Percentiles rank a stretch among this genome's conserved stretches.
Evolutionary conservation across 306 rosid species (phyloP).

Genomic region (Prunus fruticosa): DNA sequence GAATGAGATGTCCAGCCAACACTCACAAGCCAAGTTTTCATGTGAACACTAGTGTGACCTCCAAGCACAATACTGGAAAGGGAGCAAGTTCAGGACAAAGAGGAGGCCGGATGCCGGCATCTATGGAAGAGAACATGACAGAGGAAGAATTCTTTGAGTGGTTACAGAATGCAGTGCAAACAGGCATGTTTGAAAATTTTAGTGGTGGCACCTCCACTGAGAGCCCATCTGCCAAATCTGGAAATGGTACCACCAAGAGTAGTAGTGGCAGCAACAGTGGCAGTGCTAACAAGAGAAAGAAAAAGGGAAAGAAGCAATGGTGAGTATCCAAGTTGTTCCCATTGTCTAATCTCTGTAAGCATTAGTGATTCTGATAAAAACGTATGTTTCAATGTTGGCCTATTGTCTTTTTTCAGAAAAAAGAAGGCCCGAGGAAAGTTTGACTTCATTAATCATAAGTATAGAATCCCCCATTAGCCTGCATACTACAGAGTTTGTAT

Average conservation of each 20-base stretch:
- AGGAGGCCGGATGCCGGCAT: slow-evolving; percentile 61
- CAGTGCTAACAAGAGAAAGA: slow-evolving; percentile 68
- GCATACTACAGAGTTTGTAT: slow-evolving; percentile 24
- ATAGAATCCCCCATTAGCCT: slow-evolving; percentile 8
- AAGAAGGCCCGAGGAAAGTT: slow-evolving; percentile 33
- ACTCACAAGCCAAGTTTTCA: slow-evolving; percentile 96
- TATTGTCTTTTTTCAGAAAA: slow-evolving; percentile 17
- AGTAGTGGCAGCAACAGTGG: slow-evolving; percentile 32
- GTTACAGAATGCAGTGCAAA: slow-evolving; percentile 77
- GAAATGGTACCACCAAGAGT: slow-evolving; percentile 34
- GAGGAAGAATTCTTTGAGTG: slow-evolving; percentile 94
- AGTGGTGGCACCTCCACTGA: slow-evolving; percentile 45
- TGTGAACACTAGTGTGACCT: slow-evolving; percentile 76
- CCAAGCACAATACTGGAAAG: slow-evolving; percentile 65
- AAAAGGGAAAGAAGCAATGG: slow-evolving; percentile 80
- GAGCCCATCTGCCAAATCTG: slow-evolving; percentile 56
- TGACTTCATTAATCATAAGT: slow-evolving; percentile 31
- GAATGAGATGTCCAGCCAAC: slow-evolving; percentile 93
- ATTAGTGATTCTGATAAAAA: slow-evolving; percentile 21
- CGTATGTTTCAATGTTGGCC: slow-evolving; percentile 27
- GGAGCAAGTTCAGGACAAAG: slow-evolving; percentile 77
- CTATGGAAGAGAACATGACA: slow-evolving; percentile 73
- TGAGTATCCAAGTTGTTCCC: slow-evolving; percentile 26
- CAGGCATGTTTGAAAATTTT: slow-evolving; percentile 65
- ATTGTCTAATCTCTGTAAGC: slow-evolving; percentile 27